Evolutionary conservation across 768 basidiomycete genomes (phyloP), one percentile per base, ranked within the genome.

Genomic region (Rickenella mellea): DNA sequence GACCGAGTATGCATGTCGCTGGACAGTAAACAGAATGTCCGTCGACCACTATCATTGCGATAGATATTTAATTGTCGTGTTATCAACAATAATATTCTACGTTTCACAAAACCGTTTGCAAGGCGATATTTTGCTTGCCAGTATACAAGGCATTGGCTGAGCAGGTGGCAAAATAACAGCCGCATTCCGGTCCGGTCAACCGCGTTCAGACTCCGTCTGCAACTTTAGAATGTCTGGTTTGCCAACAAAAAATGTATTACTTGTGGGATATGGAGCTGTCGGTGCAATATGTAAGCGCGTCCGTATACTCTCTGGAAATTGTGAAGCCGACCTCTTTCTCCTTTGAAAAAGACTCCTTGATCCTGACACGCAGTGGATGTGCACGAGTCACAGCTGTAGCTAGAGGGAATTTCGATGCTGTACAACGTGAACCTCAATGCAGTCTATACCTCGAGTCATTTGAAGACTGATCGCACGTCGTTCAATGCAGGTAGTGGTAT

Each of bases 371-470:
- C 45, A 74, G 77, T 50, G 73, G 76, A 9, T 62, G 70, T 24
- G 80, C 72, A 1, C 67, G 73, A 20, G 76, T 89, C 7, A 87
- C 85, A 1, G 78, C 68, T 14, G 80, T 88, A 1, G 85, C 84
- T 2, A 60, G 85, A 42, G 76, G 83, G 39, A 83, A 85, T 45
- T 82, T 74, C 53, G 68, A 76, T 10, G 59, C 65, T 2, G 67
- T 78, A 10, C 63, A 68, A n/a, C 62, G 77, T 76, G 41, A 45
- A 59, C 46, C 24, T 41, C 8, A 6, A 32, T 41, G 5, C 19
- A 22, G 12, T 43, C 19, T 42, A 19, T 6, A 25, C 21, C 25
- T 31, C 26, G n/a, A 28, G 31, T 28, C 40, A 6, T 38, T 22
- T 25, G 20, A 14, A 11, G 3, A 21, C 28, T 19, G 17, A 33